Base-by-base conservation (phyloP, 2,329 filamentous ascomycete genomes). In the Fusarium subtropicale region DNA sequence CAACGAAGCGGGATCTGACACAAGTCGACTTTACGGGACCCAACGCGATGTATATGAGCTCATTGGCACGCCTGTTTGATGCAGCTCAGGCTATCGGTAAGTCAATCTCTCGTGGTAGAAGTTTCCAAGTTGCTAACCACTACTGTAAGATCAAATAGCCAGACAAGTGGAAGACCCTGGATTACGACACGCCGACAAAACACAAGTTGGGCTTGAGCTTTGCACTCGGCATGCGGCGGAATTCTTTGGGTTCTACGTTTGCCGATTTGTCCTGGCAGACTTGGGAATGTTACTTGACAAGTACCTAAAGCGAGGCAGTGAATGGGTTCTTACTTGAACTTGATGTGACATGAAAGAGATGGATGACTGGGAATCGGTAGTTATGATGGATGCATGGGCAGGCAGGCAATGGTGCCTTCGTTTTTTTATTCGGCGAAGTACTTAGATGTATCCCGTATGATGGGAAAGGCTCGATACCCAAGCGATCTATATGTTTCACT, bases 221-320 rank as follows among this genome's bases (percentile, higher is more conserved):
- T 96, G 93, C 77, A 94, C 94, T 36, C 89, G 95, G 41, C 95
- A 97, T 79, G 96, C 95, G 10, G 93, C 95, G 34, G 96, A 99
- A 80, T 99, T 99, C 80, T 99, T 99, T 78, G 94, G 91, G 18
- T 97, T 99, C 80, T 98, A 96, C 78, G 87, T 99, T 30, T 97
- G 95, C 80, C 91, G 96, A 20, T 99, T 99, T 78, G 94, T 94
- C n/a, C 83, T 99, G 64, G 86, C 90, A 6, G 96, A 99, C 79
- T 82, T 99, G 65, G 87, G 90, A 39, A 79, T 96, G 77, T 85
- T 99, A 82, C 84, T 99, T 72, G 96, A 99, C 79, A 99, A 98
- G 79, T 98, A 96, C 76, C 91, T 99, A 78, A 99, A 99, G 85
- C 89, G 94, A 71, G 94, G 95, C 26, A 97, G 91, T 74, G 95